Base-by-base conservation (phyloP, 2,329 filamentous ascomycete species). In the Monilinia vaccinii-corymbosi region DNA sequence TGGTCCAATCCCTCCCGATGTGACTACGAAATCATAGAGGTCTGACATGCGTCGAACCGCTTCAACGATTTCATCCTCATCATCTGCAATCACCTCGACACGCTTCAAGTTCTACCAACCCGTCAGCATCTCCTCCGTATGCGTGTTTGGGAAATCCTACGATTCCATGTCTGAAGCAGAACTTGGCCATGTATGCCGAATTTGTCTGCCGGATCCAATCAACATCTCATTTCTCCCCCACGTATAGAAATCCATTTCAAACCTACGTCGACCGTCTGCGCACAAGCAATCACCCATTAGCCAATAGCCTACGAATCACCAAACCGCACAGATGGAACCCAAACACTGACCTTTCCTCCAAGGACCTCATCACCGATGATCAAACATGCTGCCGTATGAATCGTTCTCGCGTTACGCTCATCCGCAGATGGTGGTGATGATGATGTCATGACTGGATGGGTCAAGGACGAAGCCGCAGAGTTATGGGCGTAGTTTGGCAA, bases 341-440 rank as follows among this genome's bases (percentile, higher is more conserved):
- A 73, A 23, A 11, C n/a, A 58, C 56, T 36, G 2, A 91, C 92
- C 87, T 97, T 97, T 68, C 94, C 93, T 25, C 91, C 92, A 4
- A 97, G 79, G 6, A 97, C 91, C 74, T 97, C 93, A 75, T 97
- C 93, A n/a, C 93, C 93, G 69, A 99, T 97, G 62, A 99, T 91
- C 65, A 97, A 76, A 73, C 91, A 96, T 60, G 88, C 93, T 13
- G 93, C 94, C 50, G 92, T 97, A 71, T 91, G 86, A 67, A 97
- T 95, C 62, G 81, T 85, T 70, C 85, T 79, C 68, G 81, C 77
- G 69, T 80, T 80, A 64, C 81, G 79, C 69, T 83, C 78, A 61
- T 79, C 77, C 5, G 78, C 76, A 69, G 80, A 78, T 61, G 78
- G 72, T 68, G 76, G 74, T 62, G 74, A 78, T 61, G 78, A 72